Evolutionary conservation across 192 early-diverging fungal genomes (phyloP), one percentile per base, ranked within the genome.

Genomic region (Backusella liffmaniae): DNA sequence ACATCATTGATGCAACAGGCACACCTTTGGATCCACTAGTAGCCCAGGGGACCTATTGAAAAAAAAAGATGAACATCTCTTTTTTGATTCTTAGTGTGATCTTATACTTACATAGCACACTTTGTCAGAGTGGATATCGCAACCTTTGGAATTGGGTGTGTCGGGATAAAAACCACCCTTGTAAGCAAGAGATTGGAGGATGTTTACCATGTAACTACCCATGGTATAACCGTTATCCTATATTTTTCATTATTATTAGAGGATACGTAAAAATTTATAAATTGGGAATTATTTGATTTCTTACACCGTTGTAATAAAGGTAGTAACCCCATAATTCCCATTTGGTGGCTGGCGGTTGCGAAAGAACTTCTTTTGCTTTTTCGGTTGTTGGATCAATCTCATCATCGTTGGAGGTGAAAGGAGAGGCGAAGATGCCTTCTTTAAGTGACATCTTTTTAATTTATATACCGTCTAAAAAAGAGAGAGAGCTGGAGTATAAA

Each of bases 291-390:
- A 6, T 35, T 35, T 56, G 23, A 10, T 39, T 56, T 72, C 32
- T 36, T 44, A 78, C 77, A 53, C 77, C 82, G 74, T 83, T 83
- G 46, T 83, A 83, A 42, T 83, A 83, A 29, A 83, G 76, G 49
- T 83, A 83, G 51, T 83, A 83, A 34, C 70, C 69, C 82, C 77
- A 79, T 36, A 83, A 42, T 18, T 83, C 82, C 37, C 72, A 69
- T 23, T 76, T 78, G 26, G 78, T 77, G 26, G 82, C 74, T 6
- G 71, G 21, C 35, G 77, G 77, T 70, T 83, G 82, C 1, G 42
- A 15, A 12, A 51, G 32, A 18, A 77, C 75, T 15, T 46, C 51
- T 34, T 71, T 32, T 32, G 36, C 67, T 18, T 30, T 51, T 30
- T 76, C 72, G 0, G 77, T 69, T 41, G 59, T 66, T 39, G 44